Evolutionary conservation across 1,284 basidiomycete species (phyloP).

Genomic region (Anthracocystis setariae): DNA sequence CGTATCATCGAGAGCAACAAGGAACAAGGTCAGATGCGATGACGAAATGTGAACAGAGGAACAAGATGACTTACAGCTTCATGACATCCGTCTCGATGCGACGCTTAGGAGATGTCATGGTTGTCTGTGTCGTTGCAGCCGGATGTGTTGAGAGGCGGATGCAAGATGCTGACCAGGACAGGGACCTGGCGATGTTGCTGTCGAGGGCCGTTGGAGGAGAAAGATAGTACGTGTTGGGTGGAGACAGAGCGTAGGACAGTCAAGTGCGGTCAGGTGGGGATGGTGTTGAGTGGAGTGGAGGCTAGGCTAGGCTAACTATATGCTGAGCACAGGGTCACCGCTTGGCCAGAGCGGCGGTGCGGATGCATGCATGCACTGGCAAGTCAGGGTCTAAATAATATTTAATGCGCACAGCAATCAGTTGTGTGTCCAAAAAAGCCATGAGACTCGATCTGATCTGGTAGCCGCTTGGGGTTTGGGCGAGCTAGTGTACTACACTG

Average conservation of each 20-base stretch:
- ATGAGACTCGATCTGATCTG: too few species aligned
- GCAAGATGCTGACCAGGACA: neutral
- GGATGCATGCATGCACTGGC: conserved; percentile 5
- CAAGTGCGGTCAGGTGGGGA: neutral
- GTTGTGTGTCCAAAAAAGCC: too few species aligned
- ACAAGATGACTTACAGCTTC: conserved; percentile 80
- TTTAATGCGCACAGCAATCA: too few species aligned
- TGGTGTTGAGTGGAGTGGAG: neutral
- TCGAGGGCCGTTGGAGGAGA: neutral
- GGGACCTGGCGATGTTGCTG: neutral
- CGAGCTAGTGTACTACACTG: too few species aligned
- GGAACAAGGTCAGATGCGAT: too few species aligned
- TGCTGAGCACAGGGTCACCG: neutral
- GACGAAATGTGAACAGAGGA: too few species aligned
- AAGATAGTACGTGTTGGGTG: neutral
- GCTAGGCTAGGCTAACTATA: conserved; percentile 1
- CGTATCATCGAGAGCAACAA: too few species aligned
- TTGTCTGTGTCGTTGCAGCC: neutral
- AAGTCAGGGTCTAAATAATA: conserved; percentile 20
- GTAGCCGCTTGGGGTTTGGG: too few species aligned
- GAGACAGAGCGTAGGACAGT: neutral
- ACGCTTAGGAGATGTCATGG: conserved; percentile 78
- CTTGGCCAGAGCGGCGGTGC: conserved; percentile 6
- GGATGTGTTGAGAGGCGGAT: neutral
- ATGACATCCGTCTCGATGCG: conserved; percentile 99